Evolutionary conservation across 805 yeast genomes (phyloP).

Genomic region (Candida ulmi): DNA sequence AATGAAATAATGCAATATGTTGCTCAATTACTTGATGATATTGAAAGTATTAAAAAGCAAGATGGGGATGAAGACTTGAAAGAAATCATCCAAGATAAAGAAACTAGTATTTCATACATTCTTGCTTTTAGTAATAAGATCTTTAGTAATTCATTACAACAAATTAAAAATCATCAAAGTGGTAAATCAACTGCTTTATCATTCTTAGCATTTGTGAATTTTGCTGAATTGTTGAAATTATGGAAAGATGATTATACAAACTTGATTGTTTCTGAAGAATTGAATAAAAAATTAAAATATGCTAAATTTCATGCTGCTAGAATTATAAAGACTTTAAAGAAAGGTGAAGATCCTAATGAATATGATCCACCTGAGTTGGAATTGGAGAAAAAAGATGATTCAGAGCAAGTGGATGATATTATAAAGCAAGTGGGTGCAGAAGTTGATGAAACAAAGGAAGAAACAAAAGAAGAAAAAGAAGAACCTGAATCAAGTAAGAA

Average conservation of each 20-base stretch:
- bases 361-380: slow-evolving; percentile 33
- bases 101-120: slow-evolving; percentile 49
- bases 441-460: too few relatives aligned
- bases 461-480: too few relatives aligned
- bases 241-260: slow-evolving; percentile 27
- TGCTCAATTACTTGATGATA: slow-evolving; percentile 55
- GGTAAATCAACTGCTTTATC: slow-evolving; percentile 42
- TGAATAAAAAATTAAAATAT: slow-evolving; percentile 43
- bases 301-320: slow-evolving; percentile 60
- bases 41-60: slow-evolving; percentile 55
- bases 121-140: slow-evolving; percentile 53
- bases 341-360: slow-evolving; percentile 55
- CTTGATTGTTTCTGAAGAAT: slow-evolving; percentile 29
- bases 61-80: slow-evolving; percentile 30
- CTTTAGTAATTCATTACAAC: slow-evolving; percentile 48
- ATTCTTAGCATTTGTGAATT: slow-evolving; percentile 49
- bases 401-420: slow-evolving; percentile 2
- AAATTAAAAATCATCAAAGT: slow-evolving; percentile 37
- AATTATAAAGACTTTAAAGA: slow-evolving; percentile 42
- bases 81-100: slow-evolving; percentile 54
- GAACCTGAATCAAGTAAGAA: slow-evolving; percentile 11
- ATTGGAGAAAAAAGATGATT: not conserved
- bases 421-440: too few relatives aligned
- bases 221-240: slow-evolving; percentile 44
- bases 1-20: slow-evolving; percentile 56